A percentile compares a stretch with the other conserved stretches of the same genome.
Evolutionary conservation across 768 basidiomycete genomes (phyloP).

Genomic region (Leccinum rimulosum): DNA sequence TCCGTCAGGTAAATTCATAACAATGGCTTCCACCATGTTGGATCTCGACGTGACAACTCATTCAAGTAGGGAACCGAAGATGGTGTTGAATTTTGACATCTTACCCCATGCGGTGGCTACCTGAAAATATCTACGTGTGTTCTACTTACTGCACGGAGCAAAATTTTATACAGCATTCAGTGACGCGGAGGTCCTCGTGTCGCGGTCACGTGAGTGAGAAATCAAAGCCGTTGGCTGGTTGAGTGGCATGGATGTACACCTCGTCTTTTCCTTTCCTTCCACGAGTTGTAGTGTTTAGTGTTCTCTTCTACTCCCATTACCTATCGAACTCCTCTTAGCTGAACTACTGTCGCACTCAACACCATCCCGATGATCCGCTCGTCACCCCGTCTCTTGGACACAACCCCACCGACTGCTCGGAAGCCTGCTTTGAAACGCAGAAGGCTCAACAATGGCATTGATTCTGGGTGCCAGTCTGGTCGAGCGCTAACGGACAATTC

Average conservation of each 20-base stretch:
- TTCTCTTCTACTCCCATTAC: neutral
- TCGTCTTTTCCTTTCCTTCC: neutral
- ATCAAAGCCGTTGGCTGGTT: slow-evolving; percentile 15
- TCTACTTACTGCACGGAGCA: no score
- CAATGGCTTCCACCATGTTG: neutral
- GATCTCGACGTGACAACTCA: neutral
- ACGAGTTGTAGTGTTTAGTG: neutral
- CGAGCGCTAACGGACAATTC: slow-evolving; percentile 22
- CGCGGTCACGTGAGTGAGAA: slow-evolving; percentile 27
- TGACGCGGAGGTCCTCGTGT: slow-evolving; percentile 18
- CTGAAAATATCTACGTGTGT: no score
- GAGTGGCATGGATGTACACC: neutral
- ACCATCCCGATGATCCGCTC: slow-evolving; percentile 15
- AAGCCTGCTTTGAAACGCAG: slow-evolving; percentile 27
- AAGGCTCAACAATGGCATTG: slow-evolving; percentile 18
- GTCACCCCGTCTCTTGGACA: slow-evolving; percentile 12
- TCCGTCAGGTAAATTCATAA: neutral
- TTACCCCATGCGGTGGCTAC: neutral
- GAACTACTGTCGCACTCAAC: neutral
- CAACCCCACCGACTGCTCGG: slow-evolving; percentile 11
- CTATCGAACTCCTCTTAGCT: neutral
- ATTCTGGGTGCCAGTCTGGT: slow-evolving; percentile 12
- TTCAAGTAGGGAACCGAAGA: neutral
- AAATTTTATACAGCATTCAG: no score
- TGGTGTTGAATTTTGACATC: neutral